Base-by-base conservation (phyloP, 2,329 filamentous ascomycete species). In the Xylariales sp. region DNA sequence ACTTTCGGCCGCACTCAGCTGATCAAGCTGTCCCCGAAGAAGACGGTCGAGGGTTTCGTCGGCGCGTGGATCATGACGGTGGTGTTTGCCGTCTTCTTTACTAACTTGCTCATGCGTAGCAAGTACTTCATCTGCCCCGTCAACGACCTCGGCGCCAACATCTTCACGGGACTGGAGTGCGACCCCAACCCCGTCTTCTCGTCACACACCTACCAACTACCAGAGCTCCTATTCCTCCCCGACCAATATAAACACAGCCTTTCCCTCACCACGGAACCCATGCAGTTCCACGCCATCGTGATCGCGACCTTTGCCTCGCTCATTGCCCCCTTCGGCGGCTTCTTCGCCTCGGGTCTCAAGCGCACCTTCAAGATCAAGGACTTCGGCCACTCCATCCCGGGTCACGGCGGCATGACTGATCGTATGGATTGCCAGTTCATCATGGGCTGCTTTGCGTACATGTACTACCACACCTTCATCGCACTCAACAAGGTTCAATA, bases 381-480 rank as follows among this genome's bases (percentile, higher is more conserved):
- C 69, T 98, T 98, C 68, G 93, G 93, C 52, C 88, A 98, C 65
- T 95, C 89, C 1, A 98, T 98, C 53, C 93, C 93, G 2, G 93
- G 93, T 16, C 93, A 98, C 57, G 93, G 93, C 46, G 93, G 93
- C 53, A 97, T 98, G 70, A 98, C 93, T 12, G 93, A 98, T 62
- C 86, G 93, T 47, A 97, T 98, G 91, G 93, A 98, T 61, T 98
- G 93, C 64, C 93, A 98, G 61, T 98, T 98, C 69, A 97, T 97
- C 71, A 98, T 98, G 93, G 93, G 93, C 7, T 93, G 95, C 66
- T 97, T 98, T 57, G 81, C 91, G 12, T 97, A 89, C 71, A 90
- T 98, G 78, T 98, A 98, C 69, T 98, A 94, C 68, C 90, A 96
- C 63, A 93, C 86, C 58, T 98, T 98, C 63, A 91, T 98, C 57